A percentile compares a stretch with the other conserved stretches of the same genome.
Conservation (phyloP, 495 filamentous ascomycete genomes). For the Podospora pseudoanserina region DNA sequence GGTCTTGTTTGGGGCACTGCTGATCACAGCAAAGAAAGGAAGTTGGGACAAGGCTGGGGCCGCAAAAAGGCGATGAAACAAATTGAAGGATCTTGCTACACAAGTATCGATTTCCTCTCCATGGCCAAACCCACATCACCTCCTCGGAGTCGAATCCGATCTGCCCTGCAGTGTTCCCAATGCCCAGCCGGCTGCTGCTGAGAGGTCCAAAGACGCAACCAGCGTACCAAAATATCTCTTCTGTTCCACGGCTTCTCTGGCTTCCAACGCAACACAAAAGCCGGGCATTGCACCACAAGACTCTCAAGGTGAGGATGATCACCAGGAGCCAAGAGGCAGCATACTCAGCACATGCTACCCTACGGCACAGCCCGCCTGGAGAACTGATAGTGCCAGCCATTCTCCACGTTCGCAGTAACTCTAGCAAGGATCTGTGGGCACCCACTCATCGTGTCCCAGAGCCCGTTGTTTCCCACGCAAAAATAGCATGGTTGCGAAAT, state of each 20-base stretch:
- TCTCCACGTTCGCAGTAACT: not conserved
- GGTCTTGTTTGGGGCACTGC: not conserved
- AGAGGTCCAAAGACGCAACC: not conserved
- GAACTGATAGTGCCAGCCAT: slow-evolving; percentile 2
- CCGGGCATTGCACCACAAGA: not conserved
- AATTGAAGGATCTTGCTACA: not conserved
- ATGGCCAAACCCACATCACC: not conserved
- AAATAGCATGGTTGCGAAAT: not conserved
- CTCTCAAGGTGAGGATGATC: not conserved
- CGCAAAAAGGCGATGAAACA: not conserved
- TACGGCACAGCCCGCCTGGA: slow-evolving; percentile 4
- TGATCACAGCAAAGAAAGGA: not conserved
- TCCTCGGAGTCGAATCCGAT: not conserved
- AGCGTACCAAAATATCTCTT: not conserved
- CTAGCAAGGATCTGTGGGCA: not conserved
- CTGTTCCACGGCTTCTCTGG: not conserved
- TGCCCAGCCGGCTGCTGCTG: not conserved
- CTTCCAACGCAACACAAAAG: not conserved
- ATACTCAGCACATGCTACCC: slow-evolving; percentile 3
- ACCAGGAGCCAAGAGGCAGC: not conserved
- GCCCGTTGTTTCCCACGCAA: slow-evolving; percentile 1
- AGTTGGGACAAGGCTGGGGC: not conserved
- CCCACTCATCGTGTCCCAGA: not conserved
- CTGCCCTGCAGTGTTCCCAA: not conserved
- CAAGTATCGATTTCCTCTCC: not conserved